Base-by-base conservation (phyloP, 176 grass and related monocot species). In the Guadua angustifolia region DNA sequence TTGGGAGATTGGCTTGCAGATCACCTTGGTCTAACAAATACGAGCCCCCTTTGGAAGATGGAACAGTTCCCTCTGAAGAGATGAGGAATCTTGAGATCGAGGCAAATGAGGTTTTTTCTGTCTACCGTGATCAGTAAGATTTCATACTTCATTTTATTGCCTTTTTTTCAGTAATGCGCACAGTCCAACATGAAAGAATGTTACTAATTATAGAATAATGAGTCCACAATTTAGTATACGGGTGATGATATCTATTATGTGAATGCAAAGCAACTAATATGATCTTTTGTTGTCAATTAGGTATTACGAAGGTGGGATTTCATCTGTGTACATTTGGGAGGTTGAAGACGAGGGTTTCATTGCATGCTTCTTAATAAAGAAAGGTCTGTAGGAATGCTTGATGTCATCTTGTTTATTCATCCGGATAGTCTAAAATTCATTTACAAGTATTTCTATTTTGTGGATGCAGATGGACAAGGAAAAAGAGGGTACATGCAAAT, bases 301-400 rank as follows among this genome's bases (percentile, higher is more conserved):
- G 89, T 99, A 99, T 65, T 99, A 99, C 76, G 97, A 99, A 92
- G 97, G 97, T 81, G 93, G 93, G 39, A 91, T 99, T 55, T 94
- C 97, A 71, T 99, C 93, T 55, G 97, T 99, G 71, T 99, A 99
- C 78, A 81, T 99, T 47, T 99, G 93, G 93, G 93, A 99, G 67
- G 85, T 92, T 86, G 93, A 99, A 70, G 87, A 90, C 7, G 67
- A 94, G 74, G 84, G 93, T 60, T 94, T 99, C 72, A 91, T 96
- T 24, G 91, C 91, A 26, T 99, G 97, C 84, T 99, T 99, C 89
- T 92, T 99, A 80, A 94, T 94, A 87, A 99, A 99, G 89, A 99
- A 99, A 94, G 91, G 97, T 96, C 38, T 64, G 42, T 52, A 75
- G 0, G 16, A 69, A 38, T 74, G 51, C 33, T 65, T 3, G 2